Conservation (phyloP, 2,329 filamentous ascomycete genomes). For the Sordariomycetes sp. region DNA sequence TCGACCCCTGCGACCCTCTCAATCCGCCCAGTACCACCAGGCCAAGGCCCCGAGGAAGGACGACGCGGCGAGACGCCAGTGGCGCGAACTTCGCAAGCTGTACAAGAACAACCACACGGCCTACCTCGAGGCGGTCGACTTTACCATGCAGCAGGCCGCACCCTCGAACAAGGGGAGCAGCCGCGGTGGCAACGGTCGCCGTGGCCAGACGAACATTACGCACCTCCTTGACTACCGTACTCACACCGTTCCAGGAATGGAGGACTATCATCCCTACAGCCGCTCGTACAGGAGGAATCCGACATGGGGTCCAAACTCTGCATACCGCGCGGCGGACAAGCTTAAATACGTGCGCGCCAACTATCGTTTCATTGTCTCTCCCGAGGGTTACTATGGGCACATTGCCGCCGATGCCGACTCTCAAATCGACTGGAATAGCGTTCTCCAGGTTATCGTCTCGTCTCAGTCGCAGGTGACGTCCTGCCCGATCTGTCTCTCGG, state of each 20-base stretch:
- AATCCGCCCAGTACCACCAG: constrained; percentile 16
- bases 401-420: constrained; percentile 81
- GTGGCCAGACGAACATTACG: constrained; percentile 93
- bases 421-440: constrained; percentile 79
- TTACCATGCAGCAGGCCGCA: constrained; percentile 56
- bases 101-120: constrained; percentile 15
- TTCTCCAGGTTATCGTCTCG: constrained; percentile 85
- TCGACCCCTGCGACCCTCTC: constrained; percentile 20
- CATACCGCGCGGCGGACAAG: constrained; percentile 84
- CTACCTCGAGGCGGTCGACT: constrained; percentile 62
- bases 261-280: constrained; percentile 61
- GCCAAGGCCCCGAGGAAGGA: constrained; percentile 51
- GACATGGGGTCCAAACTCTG: constrained; percentile 76
- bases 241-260: constrained; percentile 2
- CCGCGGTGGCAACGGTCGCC: constrained; percentile 43
- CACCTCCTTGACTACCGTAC: constrained; percentile 54
- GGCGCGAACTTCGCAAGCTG: constrained; percentile 66
- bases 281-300: constrained; percentile 56
- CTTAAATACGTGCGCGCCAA: constrained; percentile 87
- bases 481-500: constrained; percentile 89
- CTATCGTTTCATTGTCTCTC: constrained; percentile 90
- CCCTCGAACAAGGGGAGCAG: constrained; percentile 24
- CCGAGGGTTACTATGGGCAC: constrained; percentile 61
- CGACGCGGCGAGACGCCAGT: constrained; percentile 67
- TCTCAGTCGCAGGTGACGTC: constrained; percentile 76